A percentile compares a stretch with the other conserved stretches of the same genome.
Evolutionary conservation across 2,329 filamentous ascomycete genomes (phyloP).

Genomic region (Tolypocladium ovalisporum): DNA sequence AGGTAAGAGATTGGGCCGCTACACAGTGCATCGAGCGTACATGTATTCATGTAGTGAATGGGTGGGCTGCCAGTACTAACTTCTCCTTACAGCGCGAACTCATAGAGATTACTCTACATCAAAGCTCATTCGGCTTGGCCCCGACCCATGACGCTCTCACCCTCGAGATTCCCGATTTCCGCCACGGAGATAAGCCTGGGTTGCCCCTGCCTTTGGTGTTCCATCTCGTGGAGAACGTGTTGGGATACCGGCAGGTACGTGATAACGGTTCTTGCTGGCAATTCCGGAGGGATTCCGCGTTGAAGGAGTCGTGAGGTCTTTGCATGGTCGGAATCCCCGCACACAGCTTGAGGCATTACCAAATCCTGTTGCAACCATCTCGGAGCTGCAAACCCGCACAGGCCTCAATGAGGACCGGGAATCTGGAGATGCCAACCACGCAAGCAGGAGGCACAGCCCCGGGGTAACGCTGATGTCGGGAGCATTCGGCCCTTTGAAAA

Average conservation of each 20-base stretch:
- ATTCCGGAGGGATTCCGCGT: conserved; percentile 9
- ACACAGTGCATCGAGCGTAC: no score
- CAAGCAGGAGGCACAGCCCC: neutral
- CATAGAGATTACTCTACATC: conserved; percentile 28
- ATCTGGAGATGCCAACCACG: neutral
- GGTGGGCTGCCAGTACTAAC: neutral
- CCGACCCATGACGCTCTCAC: conserved; percentile 31
- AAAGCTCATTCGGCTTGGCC: conserved; percentile 33
- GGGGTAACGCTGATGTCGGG: neutral
- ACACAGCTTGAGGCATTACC: neutral
- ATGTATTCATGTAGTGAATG: no score
- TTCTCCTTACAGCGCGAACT: conserved; percentile 24
- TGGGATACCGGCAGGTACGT: conserved; percentile 28
- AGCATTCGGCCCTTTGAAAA: neutral
- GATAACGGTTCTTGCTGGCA: conserved; percentile 13
- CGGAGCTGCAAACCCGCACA: neutral
- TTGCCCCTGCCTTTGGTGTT: conserved; percentile 33
- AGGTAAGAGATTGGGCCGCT: conserved; percentile 14
- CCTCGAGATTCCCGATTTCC: conserved; percentile 20
- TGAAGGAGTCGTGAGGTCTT: neutral
- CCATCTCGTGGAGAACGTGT: conserved; percentile 32
- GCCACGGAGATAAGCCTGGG: conserved; percentile 17
- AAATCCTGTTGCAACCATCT: neutral
- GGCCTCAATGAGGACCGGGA: neutral
- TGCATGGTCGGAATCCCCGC: neutral